Base-by-base conservation (phyloP, 371 early-diverging fungal genomes). In the Fennellomyces sp. region DNA sequence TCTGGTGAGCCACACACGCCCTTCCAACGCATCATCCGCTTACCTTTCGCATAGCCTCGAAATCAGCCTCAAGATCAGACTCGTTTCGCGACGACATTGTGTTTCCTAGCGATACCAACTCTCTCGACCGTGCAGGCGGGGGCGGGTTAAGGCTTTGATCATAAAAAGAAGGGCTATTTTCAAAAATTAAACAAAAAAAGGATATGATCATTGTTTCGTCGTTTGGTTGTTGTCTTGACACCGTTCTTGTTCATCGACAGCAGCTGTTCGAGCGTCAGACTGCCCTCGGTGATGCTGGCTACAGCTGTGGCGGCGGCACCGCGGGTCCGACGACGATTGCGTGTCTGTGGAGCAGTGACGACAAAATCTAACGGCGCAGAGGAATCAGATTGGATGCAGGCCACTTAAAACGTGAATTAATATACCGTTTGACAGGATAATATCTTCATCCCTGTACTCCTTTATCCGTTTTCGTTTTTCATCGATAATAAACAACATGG, bases 371-470 rank as follows among this genome's bases (percentile, higher is more conserved):
- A 21, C 28, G 12, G 19, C 21, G 19, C n/a, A 19, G n/a, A n/a
- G n/a, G n/a, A n/a, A n/a, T n/a, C n/a, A n/a, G n/a, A n/a, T n/a
- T n/a, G n/a, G n/a, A n/a, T n/a, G n/a, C n/a, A n/a, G n/a, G n/a
- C n/a, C n/a, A n/a, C n/a, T 26, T n/a, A 21, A 6, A 38, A 2
- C 17, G 39, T 39, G 5, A 11, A 39, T 39, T 11, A 13, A 39
- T 13, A 21, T 58, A 58, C 50, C 58, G 5, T 45, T 48, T 48
- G 58, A 21, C 11, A 52, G 23, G n/a, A 12, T 26, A 4, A 49
- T 26, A 6, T 61, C 61, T 31, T 54, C 61, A 61, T 63, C 63
- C 17, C 45, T 63, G 12, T 63, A 33, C 28, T 63, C 63, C 45
- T 52, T 56, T 5, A 63, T 33, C 19, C 52, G 57, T 12, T 57